Evolutionary conservation across 108 stramenopile genomes (phyloP).

Genomic region (Skeletonema potamos): DNA sequence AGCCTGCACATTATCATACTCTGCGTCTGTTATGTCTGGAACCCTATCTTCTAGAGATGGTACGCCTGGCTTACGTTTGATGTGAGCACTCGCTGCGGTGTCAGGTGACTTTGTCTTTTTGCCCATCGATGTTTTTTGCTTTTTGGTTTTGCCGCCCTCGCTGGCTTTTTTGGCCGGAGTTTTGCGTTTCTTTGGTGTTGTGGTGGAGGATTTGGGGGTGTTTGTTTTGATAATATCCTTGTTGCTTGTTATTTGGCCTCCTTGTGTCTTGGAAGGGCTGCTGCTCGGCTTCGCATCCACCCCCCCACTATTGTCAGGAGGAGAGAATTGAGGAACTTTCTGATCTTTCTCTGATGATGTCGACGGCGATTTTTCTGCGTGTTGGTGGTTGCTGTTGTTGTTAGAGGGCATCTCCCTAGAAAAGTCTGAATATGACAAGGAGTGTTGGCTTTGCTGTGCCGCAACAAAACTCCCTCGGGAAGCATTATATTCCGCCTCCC

Average conservation of each 20-base stretch:
- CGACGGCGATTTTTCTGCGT: background rate
- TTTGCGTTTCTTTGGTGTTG: slow-evolving; percentile 33
- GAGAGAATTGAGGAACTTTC: no score
- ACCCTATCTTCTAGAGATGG: slow-evolving; percentile 65
- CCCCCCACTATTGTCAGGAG: background rate
- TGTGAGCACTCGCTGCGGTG: background rate
- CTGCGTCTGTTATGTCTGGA: slow-evolving; percentile 60
- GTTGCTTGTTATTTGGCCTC: slow-evolving; percentile 8
- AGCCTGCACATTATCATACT: slow-evolving; percentile 72
- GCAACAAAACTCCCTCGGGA: background rate
- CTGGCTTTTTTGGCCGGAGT: slow-evolving; percentile 26
- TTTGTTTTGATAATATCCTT: slow-evolving; percentile 13
- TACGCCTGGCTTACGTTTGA: slow-evolving; percentile 30
- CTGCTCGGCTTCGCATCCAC: background rate
- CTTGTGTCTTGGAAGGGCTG: background rate
- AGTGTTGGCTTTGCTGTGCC: background rate
- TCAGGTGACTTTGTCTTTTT: slow-evolving; percentile 20
- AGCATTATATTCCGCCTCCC: slow-evolving; percentile 19
- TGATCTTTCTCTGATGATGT: background rate
- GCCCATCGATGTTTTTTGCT: slow-evolving; percentile 18
- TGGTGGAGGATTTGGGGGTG: slow-evolving; percentile 9
- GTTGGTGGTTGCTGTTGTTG: background rate
- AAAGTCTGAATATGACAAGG: background rate
- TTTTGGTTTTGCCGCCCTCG: slow-evolving; percentile 11
- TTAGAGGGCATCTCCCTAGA: background rate